phyloP scores from a whole-genome alignment of 345 rosid species.

The Corymbia maculata region DNA sequence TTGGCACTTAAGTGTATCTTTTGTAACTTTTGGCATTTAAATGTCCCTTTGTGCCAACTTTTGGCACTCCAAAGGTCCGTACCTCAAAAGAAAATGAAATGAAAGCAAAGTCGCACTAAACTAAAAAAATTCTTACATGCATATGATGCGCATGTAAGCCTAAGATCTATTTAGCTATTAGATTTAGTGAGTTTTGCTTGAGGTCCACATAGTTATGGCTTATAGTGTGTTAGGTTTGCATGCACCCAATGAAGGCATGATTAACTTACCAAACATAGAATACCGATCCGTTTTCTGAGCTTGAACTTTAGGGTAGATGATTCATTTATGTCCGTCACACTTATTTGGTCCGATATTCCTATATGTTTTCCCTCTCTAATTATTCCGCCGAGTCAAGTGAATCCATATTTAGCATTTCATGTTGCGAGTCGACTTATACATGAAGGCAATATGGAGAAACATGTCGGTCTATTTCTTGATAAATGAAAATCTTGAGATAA shows the following conservation, averaged over 20 bases:
- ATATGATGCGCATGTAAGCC: not conserved
- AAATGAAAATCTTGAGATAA: not conserved
- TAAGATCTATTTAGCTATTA: not conserved
- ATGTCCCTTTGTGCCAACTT: no score
- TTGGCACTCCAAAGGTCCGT: no score
- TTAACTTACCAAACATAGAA: not conserved
- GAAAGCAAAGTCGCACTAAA: not conserved
- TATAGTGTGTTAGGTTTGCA: not conserved
- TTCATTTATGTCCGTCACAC: not conserved
- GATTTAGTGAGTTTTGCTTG: not conserved
- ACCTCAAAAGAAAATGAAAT: not conserved
- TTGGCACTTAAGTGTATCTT: no score
- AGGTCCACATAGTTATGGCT: not conserved
- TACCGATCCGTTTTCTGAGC: not conserved
- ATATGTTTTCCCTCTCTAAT: not conserved
- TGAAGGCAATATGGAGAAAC: not conserved
- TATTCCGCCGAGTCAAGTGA: not conserved
- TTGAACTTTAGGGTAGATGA: not conserved
- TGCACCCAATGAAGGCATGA: not conserved
- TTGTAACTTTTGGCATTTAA: no score
- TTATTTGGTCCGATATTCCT: not conserved
- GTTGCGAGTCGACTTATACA: not conserved
- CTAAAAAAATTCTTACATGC: not conserved
- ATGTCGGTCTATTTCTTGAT: not conserved
- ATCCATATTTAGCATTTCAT: not conserved